phyloP scores from a whole-genome alignment of 2,329 filamentous ascomycete species.

The Stagonosporopsis cucurbitacearum region DNA sequence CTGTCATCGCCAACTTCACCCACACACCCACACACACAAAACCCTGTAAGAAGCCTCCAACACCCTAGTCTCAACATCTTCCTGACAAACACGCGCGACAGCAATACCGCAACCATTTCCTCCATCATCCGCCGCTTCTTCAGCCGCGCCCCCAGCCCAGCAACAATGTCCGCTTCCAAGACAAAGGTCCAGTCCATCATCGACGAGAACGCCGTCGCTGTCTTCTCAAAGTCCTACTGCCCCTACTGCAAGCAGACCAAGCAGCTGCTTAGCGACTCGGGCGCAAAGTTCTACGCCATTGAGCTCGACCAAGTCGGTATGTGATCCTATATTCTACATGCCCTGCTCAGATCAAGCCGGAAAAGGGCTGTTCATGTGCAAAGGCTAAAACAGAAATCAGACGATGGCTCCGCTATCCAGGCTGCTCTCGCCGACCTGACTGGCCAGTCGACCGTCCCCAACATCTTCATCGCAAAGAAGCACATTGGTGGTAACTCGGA shows the following conservation, averaged over 20 bases:
- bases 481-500: conserved; percentile 98
- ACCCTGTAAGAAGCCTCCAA: not conserved
- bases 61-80: not conserved
- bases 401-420: conserved; percentile 84
- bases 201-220: conserved; percentile 85
- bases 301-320: conserved; percentile 87
- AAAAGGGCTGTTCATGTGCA: not conserved
- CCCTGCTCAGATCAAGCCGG: not conserved
- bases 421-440: conserved; percentile 80
- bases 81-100: not conserved
- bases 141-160: conserved; percentile 62
- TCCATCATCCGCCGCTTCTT: conserved; percentile 76
- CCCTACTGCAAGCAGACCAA: conserved; percentile 88
- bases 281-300: conserved; percentile 74
- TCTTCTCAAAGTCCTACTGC: conserved; percentile 98
- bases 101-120: conserved; percentile 60
- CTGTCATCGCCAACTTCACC: not conserved
- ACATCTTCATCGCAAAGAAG: conserved; percentile 89
- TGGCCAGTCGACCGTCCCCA: conserved; percentile 88
- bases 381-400: conserved; percentile 53
- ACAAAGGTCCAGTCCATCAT: conserved; percentile 86
- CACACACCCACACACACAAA: not conserved
- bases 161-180: conserved; percentile 82
- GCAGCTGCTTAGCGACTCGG: conserved; percentile 70
- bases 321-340: conserved; percentile 44